Percentiles rank a stretch among this genome's conserved stretches.
Conservation (phyloP, 1,139 yeast species). For the Protomyces gravidus region DNA sequence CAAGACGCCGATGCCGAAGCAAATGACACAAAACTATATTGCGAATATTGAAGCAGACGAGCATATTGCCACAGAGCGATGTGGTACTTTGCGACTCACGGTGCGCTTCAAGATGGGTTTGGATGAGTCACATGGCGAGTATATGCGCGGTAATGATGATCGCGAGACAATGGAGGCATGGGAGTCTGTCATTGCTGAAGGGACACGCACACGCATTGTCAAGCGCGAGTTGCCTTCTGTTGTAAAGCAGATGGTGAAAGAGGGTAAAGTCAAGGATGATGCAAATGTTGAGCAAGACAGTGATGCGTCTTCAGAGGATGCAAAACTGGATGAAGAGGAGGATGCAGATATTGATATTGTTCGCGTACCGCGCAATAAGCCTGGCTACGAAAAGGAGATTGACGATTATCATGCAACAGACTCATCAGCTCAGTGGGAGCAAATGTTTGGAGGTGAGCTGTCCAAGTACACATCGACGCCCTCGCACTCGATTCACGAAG, state of each 20-base stretch:
- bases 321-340: constrained; percentile 5
- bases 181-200: constrained; percentile 25
- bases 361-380: constrained; percentile 20
- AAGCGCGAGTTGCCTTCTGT: constrained; percentile 21
- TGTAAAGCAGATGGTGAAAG: constrained; percentile 10
- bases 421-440: constrained; percentile 12
- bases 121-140: constrained; percentile 22
- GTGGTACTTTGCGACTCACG: constrained; percentile 10
- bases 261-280: constrained; percentile 13
- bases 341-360: constrained; percentile 7
- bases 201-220: constrained; percentile 20
- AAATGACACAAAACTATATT: constrained; percentile 25
- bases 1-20: constrained; percentile 24
- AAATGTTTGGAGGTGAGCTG: constrained; percentile 16
- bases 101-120: constrained; percentile 25
- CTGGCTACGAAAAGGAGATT: constrained; percentile 18
- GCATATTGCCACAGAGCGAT: constrained; percentile 2
- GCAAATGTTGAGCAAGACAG: constrained; percentile 1
- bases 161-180: constrained; percentile 23
- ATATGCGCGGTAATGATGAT: constrained; percentile 18
- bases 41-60: constrained; percentile 10
- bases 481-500: constrained; percentile 2
- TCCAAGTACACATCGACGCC: constrained; percentile 14
- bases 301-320: constrained; percentile 3
- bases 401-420: constrained; percentile 20